These are phyloP conservation scores for Lactarius deliciosus DNA, from an alignment of 768 basidiomycete species.

Conservation along the genomic window DNA sequence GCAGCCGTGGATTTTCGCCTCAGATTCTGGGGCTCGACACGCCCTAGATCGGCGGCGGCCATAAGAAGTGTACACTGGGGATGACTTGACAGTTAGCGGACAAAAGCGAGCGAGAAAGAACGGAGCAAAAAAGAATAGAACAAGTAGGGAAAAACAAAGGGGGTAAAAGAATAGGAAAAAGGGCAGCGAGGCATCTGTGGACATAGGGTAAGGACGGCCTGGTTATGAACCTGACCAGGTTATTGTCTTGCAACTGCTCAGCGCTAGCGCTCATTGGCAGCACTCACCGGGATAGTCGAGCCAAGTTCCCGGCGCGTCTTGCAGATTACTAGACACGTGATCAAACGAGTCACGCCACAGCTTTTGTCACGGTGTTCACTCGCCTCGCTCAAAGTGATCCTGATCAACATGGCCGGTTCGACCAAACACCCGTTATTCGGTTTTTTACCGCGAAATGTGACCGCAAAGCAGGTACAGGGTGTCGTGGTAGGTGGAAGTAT, in stretches of 20 bases:
- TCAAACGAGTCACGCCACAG: not conserved
- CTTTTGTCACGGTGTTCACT: not conserved
- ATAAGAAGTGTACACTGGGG: not conserved
- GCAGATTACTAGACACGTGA: constrained; percentile 16
- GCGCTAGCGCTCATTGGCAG: not conserved
- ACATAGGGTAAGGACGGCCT: constrained; percentile 9
- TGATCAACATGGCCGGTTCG: constrained; percentile 3
- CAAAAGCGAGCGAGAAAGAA: constrained; percentile 13
- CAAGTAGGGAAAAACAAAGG: not conserved
- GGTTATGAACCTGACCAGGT: constrained; percentile 26
- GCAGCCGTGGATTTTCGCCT: constrained; percentile 26
- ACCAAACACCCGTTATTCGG: constrained; percentile 43
- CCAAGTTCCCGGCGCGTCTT: constrained; percentile 23
- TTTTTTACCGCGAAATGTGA: constrained; percentile 45
- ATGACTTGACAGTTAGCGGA: constrained; percentile 15
- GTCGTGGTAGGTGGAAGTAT: constrained; percentile 41
- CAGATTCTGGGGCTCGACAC: constrained; percentile 18
- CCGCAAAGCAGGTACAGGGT: constrained; percentile 39
- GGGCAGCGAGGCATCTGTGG: constrained; percentile 10
- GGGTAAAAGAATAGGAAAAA: constrained; percentile 9
- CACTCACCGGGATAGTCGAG: not conserved
- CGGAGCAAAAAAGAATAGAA: constrained; percentile 8
- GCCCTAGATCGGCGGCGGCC: constrained; percentile 18
- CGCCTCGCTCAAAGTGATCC: not conserved
- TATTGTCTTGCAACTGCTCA: constrained; percentile 19